phyloP scores from a whole-genome alignment of 208 protist genomes.

The Wallacemonas sp. region DNA sequence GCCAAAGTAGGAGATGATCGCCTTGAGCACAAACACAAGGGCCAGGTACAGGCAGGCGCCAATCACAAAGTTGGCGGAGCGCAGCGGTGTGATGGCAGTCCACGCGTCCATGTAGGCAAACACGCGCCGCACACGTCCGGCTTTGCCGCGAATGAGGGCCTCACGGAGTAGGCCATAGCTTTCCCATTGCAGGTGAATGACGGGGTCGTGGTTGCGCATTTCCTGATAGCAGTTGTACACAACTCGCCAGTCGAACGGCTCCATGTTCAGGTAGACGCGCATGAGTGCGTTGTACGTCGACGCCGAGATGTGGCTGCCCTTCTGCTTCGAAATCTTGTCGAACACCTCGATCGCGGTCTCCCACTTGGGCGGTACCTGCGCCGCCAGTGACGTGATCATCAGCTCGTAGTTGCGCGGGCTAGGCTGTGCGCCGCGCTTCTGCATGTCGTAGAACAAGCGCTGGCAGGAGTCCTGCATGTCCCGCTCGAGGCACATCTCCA shows the following conservation, averaged over 20 bases:
- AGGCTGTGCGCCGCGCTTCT: slow-evolving; percentile 58
- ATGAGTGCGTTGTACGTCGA: slow-evolving; percentile 87
- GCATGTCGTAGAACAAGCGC: slow-evolving; percentile 74
- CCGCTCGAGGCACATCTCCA: slow-evolving; percentile 78
- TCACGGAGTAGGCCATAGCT: slow-evolving; percentile 78
- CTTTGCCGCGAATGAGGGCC: slow-evolving; percentile 60
- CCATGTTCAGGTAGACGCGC: slow-evolving; percentile 88
- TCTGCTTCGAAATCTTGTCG: slow-evolving; percentile 69
- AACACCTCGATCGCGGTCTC: slow-evolving; percentile 78
- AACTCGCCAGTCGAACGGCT: slow-evolving; percentile 88
- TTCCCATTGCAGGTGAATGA: slow-evolving; percentile 77
- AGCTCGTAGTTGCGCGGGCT: slow-evolving; percentile 69
- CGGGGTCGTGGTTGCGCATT: slow-evolving; percentile 64
- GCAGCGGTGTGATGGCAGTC: slow-evolving; percentile 65
- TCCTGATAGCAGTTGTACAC: slow-evolving; percentile 91
- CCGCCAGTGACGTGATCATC: slow-evolving; percentile 68
- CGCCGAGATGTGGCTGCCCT: slow-evolving; percentile 40
- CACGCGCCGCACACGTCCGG: slow-evolving; percentile 63
- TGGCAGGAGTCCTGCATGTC: slow-evolving; percentile 63
- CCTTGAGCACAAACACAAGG: slow-evolving; percentile 60
- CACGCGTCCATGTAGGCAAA: slow-evolving; percentile 85
- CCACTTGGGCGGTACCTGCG: slow-evolving; percentile 80
- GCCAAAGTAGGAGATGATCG: slow-evolving; percentile 34
- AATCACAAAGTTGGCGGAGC: slow-evolving; percentile 52
- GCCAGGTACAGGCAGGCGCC: slow-evolving; percentile 55